Conservation (phyloP, 1,284 basidiomycete species). For the Paramarasmius palmivorus region DNA sequence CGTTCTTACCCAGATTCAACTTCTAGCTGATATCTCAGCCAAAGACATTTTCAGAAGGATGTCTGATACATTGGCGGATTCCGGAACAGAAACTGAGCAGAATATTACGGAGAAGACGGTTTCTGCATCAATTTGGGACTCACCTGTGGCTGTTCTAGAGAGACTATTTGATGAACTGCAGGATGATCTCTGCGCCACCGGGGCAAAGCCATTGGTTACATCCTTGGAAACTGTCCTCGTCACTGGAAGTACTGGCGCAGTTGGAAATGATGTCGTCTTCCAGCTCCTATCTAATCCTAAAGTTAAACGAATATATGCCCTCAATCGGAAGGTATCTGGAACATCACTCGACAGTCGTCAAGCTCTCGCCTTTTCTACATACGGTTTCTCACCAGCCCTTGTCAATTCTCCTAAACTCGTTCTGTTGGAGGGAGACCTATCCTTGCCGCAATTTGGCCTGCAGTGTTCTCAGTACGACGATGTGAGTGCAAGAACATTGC, state of each 20-base stretch:
- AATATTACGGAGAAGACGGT: too few species aligned
- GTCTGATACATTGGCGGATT: not conserved
- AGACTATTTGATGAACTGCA: too few species aligned
- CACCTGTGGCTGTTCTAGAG: too few species aligned
- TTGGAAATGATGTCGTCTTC: not conserved
- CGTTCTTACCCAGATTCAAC: conserved; percentile 9
- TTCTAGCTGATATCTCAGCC: conserved; percentile 8
- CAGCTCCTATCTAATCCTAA: not conserved
- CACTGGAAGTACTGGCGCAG: not conserved
- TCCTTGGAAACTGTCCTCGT: not conserved
- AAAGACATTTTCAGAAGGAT: not conserved
- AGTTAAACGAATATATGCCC: not conserved
- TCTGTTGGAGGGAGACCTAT: not conserved
- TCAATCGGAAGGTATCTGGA: not conserved
- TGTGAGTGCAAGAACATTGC: not conserved
- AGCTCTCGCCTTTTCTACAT: not conserved
- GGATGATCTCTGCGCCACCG: too few species aligned
- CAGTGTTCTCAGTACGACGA: too few species aligned
- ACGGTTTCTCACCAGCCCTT: not conserved
- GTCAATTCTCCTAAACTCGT: not conserved
- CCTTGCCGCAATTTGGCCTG: not conserved
- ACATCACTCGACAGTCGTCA: not conserved
- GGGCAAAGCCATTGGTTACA: not conserved
- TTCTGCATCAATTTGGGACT: too few species aligned
- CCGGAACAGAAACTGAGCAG: not conserved